These are phyloP conservation scores for Panicum virgatum DNA, from an alignment of 202 grass and related monocot species.

Conservation along the genomic window DNA sequence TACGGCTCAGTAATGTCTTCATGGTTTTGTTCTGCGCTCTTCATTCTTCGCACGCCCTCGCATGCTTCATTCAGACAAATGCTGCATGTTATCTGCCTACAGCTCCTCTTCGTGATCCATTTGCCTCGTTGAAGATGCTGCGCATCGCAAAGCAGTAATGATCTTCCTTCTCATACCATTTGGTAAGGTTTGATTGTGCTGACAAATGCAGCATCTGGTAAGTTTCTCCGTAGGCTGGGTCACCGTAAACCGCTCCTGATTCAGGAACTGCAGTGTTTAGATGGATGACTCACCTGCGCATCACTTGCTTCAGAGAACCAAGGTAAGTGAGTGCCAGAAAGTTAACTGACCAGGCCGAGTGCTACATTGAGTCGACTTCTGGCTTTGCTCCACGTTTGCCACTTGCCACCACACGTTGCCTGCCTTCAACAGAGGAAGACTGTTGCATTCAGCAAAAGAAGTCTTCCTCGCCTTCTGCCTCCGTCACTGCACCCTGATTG, in stretches of 20 bases:
- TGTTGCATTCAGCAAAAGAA: not conserved
- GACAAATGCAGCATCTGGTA: slow-evolving; percentile 48
- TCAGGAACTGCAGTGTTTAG: slow-evolving; percentile 29
- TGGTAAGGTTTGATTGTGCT: slow-evolving; percentile 50
- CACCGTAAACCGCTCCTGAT: slow-evolving; percentile 8
- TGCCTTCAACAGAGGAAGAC: not conserved
- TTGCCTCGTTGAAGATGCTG: slow-evolving; percentile 49
- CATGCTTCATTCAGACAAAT: slow-evolving; percentile 49
- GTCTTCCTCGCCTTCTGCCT: not conserved
- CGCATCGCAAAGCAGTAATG: slow-evolving; percentile 52
- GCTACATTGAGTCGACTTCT: not conserved
- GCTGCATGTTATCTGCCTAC: slow-evolving; percentile 32
- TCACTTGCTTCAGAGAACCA: not conserved
- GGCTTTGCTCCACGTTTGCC: not conserved
- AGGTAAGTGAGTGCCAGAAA: slow-evolving; percentile 16
- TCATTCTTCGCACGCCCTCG: slow-evolving; percentile 49
- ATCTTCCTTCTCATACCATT: slow-evolving; percentile 33
- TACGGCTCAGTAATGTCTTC: slow-evolving; percentile 58
- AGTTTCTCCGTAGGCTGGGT: slow-evolving; percentile 15
- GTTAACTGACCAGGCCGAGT: not conserved
- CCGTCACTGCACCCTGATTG: not conserved
- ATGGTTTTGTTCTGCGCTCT: slow-evolving; percentile 72
- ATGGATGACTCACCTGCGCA: not conserved
- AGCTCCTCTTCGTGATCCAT: slow-evolving; percentile 15
- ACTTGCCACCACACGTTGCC: not conserved